These are phyloP conservation scores for Cercospora sp. DNA, from an alignment of 2,329 filamentous ascomycete genomes.

Conservation along the genomic window DNA sequence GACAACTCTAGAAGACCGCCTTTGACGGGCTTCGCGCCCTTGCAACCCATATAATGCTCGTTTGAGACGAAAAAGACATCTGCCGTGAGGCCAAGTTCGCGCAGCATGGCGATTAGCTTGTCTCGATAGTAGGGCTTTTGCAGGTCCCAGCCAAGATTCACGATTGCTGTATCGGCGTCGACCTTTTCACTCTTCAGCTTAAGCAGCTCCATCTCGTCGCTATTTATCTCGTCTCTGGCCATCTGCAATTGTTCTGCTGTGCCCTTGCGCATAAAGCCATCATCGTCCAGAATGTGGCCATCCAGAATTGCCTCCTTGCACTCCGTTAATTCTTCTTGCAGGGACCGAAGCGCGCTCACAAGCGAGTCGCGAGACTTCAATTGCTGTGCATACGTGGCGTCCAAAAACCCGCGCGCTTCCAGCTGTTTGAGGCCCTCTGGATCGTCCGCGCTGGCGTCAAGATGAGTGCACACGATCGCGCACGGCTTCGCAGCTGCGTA, in stretches of 20 bases:
- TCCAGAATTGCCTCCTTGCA: background rate
- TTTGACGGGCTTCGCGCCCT: constrained; percentile 9
- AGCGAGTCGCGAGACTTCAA: background rate
- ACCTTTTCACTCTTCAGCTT: background rate
- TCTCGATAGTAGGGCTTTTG: constrained; percentile 21
- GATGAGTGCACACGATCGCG: constrained; percentile 12
- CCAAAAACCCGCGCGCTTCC: background rate
- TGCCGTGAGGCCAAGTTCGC: constrained; percentile 3
- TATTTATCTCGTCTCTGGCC: background rate
- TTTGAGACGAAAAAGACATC: constrained; percentile 31
- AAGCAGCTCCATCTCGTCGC: background rate
- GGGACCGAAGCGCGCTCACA: background rate
- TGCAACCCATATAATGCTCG: constrained; percentile 29
- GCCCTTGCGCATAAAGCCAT: background rate
- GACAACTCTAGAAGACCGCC: constrained; percentile 12
- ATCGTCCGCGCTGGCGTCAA: constrained; percentile 5
- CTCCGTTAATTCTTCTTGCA: background rate
- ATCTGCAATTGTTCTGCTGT: background rate
- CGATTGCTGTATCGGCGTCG: background rate
- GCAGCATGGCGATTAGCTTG: constrained; percentile 11
- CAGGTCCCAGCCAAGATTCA: constrained; percentile 2
- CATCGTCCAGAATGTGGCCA: background rate
- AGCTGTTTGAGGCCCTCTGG: background rate
- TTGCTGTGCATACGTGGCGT: background rate
- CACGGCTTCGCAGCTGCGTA: background rate